Evolutionary conservation across 2,329 filamentous ascomycete species (phyloP).

Genomic region (Furcasterigmium sp.): DNA sequence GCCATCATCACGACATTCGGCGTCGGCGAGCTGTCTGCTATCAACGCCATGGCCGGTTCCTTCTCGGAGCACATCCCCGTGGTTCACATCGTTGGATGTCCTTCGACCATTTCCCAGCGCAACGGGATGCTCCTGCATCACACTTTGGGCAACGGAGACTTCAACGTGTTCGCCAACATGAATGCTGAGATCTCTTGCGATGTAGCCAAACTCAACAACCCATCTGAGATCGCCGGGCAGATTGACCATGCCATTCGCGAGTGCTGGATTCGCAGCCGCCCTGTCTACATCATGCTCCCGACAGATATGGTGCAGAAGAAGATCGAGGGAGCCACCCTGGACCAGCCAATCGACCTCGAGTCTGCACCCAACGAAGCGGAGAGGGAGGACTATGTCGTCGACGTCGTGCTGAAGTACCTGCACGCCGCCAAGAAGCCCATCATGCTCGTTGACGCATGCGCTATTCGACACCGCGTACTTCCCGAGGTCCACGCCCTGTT

Average conservation of each 20-base stretch:
- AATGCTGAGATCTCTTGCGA: conserved; percentile 65
- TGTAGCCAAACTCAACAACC: conserved; percentile 65
- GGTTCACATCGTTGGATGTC: conserved; percentile 60
- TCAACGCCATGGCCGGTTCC: conserved; percentile 70
- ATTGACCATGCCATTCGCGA: conserved; percentile 74
- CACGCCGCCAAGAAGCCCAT: conserved; percentile 69
- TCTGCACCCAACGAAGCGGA: conserved; percentile 62
- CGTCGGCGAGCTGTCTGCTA: conserved; percentile 67
- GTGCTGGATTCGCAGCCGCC: conserved; percentile 68
- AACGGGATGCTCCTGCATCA: conserved; percentile 54
- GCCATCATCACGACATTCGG: conserved; percentile 73
- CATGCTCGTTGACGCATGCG: conserved; percentile 78
- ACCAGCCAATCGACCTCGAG: conserved; percentile 63
- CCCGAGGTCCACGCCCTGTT: conserved; percentile 69
- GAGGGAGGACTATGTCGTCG: conserved; percentile 77
- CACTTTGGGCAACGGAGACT: conserved; percentile 73
- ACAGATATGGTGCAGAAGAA: conserved; percentile 75
- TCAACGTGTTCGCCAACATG: conserved; percentile 79
- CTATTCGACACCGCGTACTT: conserved; percentile 69
- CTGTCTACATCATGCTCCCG: conserved; percentile 79
- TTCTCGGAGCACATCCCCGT: conserved; percentile 69
- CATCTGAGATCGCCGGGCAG: conserved; percentile 63
- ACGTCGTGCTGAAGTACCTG: conserved; percentile 69
- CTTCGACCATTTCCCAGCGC: conserved; percentile 41
- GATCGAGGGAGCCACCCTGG: conserved; percentile 66